Conservation (phyloP, 2,329 filamentous ascomycete genomes). For the Cladosporium colombiae region DNA sequence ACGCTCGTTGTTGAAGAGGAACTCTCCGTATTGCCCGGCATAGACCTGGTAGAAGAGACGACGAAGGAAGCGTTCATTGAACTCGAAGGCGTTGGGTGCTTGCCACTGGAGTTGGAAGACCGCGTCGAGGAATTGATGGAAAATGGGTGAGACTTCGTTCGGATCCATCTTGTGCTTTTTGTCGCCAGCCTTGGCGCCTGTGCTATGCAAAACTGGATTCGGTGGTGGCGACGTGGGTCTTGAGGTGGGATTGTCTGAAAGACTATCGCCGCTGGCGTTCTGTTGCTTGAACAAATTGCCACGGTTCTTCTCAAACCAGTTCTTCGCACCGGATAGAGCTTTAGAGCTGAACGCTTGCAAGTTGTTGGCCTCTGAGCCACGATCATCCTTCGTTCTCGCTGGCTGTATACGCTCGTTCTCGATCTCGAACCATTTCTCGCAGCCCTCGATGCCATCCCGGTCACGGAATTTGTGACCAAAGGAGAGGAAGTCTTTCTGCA, state of each 20-base stretch:
- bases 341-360: slow-evolving; percentile 61
- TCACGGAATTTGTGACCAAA: slow-evolving; percentile 98
- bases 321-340: slow-evolving; percentile 71
- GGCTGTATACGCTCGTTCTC: slow-evolving; percentile 75
- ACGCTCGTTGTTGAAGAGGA: slow-evolving; percentile 92
- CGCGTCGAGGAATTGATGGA: slow-evolving; percentile 95
- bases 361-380: slow-evolving; percentile 45
- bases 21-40: slow-evolving; percentile 95
- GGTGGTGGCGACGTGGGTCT: slow-evolving; percentile 37
- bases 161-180: slow-evolving; percentile 69
- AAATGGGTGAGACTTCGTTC: slow-evolving; percentile 94
- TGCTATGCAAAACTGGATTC: slow-evolving; percentile 52
- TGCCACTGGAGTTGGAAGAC: slow-evolving; percentile 88
- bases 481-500: slow-evolving; percentile 97
- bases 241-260: slow-evolving; percentile 62
- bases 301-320: slow-evolving; percentile 78
- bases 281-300: slow-evolving; percentile 34
- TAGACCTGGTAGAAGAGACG: slow-evolving; percentile 91
- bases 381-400: slow-evolving; percentile 38
- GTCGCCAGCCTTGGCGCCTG: slow-evolving; percentile 50
- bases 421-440: slow-evolving; percentile 90
- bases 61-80: slow-evolving; percentile 89
- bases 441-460: slow-evolving; percentile 81
- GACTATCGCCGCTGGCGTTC: slow-evolving; percentile 64
- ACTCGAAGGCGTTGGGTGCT: slow-evolving; percentile 87